Conservation (phyloP, 176 grass and related monocot genomes). For the Secale cereale region DNA sequence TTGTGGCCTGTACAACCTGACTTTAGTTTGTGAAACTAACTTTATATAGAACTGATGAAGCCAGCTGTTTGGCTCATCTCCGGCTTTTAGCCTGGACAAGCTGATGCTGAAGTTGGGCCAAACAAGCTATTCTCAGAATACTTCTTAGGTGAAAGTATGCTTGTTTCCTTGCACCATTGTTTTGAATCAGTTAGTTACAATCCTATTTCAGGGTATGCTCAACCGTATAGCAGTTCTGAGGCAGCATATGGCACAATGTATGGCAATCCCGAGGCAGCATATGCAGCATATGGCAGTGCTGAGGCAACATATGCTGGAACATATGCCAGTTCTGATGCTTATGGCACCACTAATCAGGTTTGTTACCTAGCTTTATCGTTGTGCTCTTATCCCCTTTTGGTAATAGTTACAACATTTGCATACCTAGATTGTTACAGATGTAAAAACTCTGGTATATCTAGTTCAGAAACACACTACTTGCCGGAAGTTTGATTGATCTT, state of each 20-base stretch:
- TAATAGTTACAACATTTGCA: neutral
- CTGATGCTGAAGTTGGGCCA: neutral
- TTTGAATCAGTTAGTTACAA: neutral
- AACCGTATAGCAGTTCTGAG: conserved; percentile 35
- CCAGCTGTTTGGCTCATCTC: neutral
- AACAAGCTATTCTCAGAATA: neutral
- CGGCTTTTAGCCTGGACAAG: neutral
- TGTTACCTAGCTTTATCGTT: conserved; percentile 12
- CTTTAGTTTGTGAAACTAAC: neutral
- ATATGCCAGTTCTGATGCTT: conserved; percentile 40
- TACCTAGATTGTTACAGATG: conserved; percentile 6
- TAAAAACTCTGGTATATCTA: neutral
- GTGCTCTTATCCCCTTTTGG: conserved; percentile 14
- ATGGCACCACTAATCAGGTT: conserved; percentile 65
- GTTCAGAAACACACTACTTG: neutral
- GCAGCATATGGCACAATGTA: conserved; percentile 41
- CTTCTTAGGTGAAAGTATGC: conserved; percentile 9
- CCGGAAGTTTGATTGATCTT: neutral
- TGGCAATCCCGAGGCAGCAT: conserved; percentile 32
- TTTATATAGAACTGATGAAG: neutral
- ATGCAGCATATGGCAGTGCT: conserved; percentile 30
- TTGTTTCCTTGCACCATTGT: neutral
- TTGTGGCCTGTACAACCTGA: neutral
- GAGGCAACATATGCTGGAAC: conserved; percentile 25
- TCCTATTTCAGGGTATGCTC: conserved; percentile 49